Evolutionary conservation across 2,329 filamentous ascomycete genomes (phyloP).

Genomic region (Ceratocystis eucalypticola): DNA sequence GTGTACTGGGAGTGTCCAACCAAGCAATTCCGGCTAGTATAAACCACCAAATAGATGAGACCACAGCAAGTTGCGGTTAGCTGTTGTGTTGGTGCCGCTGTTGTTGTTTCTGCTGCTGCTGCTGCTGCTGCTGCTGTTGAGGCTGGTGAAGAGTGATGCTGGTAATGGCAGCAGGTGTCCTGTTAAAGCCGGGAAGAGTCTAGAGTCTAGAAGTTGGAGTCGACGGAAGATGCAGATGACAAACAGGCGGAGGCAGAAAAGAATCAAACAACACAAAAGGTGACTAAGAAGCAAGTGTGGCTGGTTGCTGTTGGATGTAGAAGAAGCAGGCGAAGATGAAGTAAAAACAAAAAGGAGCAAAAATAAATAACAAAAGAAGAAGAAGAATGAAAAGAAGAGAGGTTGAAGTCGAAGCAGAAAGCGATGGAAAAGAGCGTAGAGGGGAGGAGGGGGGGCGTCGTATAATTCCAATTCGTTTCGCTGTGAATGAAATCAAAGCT

Average conservation of each 20-base stretch:
- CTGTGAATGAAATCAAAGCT: conserved; percentile 28
- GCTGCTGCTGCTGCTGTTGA: too few relatives aligned
- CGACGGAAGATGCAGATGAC: background rate
- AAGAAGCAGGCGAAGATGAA: conserved; percentile 20
- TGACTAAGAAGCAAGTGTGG: background rate
- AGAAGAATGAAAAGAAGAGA: conserved; percentile 10
- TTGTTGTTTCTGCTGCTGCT: background rate
- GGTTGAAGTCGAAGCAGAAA: conserved; percentile 14
- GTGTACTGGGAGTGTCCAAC: too few relatives aligned
- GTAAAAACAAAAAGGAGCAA: conserved; percentile 17
- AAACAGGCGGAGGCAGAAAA: background rate
- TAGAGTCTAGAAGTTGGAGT: background rate
- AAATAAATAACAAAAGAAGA: background rate
- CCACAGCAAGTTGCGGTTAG: too few relatives aligned
- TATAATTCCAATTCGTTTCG: conserved; percentile 29
- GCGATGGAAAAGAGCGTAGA: conserved; percentile 17
- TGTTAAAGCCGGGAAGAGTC: background rate
- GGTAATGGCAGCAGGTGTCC: background rate
- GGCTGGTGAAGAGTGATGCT: background rate
- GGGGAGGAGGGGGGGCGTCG: background rate
- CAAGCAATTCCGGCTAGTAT: too few relatives aligned
- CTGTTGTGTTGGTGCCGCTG: too few relatives aligned
- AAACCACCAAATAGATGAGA: too few relatives aligned
- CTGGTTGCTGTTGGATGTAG: conserved; percentile 9
- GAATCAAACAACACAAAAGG: background rate